Evolutionary conservation across 306 rosid genomes (phyloP).

Genomic region (Prunus salicina): DNA sequence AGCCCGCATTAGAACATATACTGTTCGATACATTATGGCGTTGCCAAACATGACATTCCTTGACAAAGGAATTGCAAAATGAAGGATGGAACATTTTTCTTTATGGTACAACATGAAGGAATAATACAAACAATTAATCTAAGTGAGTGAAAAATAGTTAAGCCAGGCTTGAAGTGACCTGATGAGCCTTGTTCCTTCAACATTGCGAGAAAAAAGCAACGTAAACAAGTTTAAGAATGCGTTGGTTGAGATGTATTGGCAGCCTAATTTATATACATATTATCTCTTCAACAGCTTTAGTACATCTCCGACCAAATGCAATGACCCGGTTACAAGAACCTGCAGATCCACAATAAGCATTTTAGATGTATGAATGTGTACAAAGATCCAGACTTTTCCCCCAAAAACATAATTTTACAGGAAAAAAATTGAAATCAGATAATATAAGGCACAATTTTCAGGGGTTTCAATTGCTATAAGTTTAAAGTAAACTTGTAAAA

Average conservation of each 20-base stretch:
- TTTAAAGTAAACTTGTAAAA: too few relatives aligned
- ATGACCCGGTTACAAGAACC: constrained; percentile 83
- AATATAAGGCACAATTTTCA: not conserved
- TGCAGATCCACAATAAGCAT: constrained; percentile 23
- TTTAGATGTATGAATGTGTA: not conserved
- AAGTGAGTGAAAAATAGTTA: not conserved
- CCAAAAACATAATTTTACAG: not conserved
- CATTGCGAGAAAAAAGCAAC: constrained; percentile 2
- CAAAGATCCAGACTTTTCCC: not conserved
- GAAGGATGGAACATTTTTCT: not conserved
- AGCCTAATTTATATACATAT: not conserved
- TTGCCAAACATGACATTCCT: not conserved
- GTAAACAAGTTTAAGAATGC: constrained; percentile 20
- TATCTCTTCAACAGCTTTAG: constrained; percentile 44
- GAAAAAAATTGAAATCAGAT: not conserved
- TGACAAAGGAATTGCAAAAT: not conserved
- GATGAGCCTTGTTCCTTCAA: constrained; percentile 14
- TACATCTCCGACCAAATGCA: constrained; percentile 68
- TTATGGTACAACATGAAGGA: constrained; percentile 2
- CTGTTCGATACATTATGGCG: not conserved
- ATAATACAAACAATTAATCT: not conserved
- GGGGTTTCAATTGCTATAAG: not conserved
- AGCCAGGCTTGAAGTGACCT: not conserved
- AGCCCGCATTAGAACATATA: too few relatives aligned
- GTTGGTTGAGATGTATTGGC: not conserved